Evolutionary conservation across 2,329 filamentous ascomycete genomes (phyloP).

Genomic region (Remersonia thermophila): DNA sequence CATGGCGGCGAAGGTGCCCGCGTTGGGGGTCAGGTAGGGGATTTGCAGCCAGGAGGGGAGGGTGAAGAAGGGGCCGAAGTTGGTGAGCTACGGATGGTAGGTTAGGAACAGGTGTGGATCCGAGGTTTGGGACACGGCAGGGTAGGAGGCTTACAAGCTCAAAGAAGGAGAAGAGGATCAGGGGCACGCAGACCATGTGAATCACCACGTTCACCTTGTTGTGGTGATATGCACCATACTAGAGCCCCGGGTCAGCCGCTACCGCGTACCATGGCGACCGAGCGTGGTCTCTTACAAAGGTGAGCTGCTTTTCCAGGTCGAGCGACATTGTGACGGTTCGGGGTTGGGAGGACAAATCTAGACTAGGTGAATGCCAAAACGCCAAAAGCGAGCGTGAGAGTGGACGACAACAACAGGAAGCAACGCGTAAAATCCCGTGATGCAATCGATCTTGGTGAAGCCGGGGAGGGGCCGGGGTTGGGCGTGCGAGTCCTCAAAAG

Average conservation of each 20-base stretch:
- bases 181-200: conserved; percentile 67
- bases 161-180: conserved; percentile 60
- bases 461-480: no score
- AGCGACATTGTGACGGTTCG: conserved; percentile 41
- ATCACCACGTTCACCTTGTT: conserved; percentile 66
- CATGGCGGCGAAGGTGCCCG: conserved; percentile 24
- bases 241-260: no score
- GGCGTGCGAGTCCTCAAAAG: background rate
- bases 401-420: no score
- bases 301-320: conserved; percentile 69
- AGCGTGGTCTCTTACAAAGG: conserved; percentile 76
- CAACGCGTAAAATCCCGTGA: no score
- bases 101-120: background rate
- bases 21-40: conserved; percentile 46
- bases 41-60: conserved; percentile 55
- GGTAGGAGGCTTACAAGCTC: conserved; percentile 57
- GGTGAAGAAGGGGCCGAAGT: conserved; percentile 49
- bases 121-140: no score
- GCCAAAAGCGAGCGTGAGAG: no score
- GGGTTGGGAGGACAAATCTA: background rate
- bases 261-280: no score
- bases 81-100: conserved; percentile 37
- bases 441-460: no score
- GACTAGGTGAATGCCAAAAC: background rate
- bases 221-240: conserved; percentile 81